phyloP scores from a whole-genome alignment of 441 rosid species.

The Hura crepitans region DNA sequence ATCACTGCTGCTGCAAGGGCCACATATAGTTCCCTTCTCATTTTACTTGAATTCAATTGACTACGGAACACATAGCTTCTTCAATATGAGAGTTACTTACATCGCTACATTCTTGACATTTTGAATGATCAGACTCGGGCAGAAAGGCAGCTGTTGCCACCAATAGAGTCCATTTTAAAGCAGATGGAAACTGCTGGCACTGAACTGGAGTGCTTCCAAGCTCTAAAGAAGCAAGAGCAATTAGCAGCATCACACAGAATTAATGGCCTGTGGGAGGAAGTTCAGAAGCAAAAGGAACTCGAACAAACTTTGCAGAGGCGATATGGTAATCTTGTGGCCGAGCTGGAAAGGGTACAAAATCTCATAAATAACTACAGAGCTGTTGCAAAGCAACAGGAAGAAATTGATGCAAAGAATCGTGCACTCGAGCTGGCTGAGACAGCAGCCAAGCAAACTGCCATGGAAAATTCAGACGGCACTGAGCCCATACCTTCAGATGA shows the following conservation, averaged over 20 bases:
- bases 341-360: conserved; percentile 51
- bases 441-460: conserved; percentile 27
- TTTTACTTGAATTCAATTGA: not conserved
- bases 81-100: not conserved
- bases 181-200: conserved; percentile 85
- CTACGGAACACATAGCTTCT: not conserved
- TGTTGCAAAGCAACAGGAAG: conserved; percentile 47
- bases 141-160: conserved; percentile 63
- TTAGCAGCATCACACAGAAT: conserved; percentile 79
- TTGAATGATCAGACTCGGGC: conserved; percentile 59
- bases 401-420: conserved; percentile 37
- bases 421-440: conserved; percentile 32
- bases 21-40: not conserved
- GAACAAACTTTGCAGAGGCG: conserved; percentile 68
- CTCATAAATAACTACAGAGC: conserved; percentile 41
- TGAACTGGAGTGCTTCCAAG: conserved; percentile 85
- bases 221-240: conserved; percentile 89
- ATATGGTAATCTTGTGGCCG: conserved; percentile 63
- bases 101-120: conserved; percentile 6
- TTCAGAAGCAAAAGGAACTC: conserved; percentile 80
- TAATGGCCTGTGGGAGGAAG: conserved; percentile 74
- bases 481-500: conserved; percentile 17
- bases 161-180: conserved; percentile 68
- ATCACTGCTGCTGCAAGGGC: not conserved
- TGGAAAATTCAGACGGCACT: conserved; percentile 25